Base-by-base conservation (phyloP, 441 rosid species). In the Adansonia rubrostipa region DNA sequence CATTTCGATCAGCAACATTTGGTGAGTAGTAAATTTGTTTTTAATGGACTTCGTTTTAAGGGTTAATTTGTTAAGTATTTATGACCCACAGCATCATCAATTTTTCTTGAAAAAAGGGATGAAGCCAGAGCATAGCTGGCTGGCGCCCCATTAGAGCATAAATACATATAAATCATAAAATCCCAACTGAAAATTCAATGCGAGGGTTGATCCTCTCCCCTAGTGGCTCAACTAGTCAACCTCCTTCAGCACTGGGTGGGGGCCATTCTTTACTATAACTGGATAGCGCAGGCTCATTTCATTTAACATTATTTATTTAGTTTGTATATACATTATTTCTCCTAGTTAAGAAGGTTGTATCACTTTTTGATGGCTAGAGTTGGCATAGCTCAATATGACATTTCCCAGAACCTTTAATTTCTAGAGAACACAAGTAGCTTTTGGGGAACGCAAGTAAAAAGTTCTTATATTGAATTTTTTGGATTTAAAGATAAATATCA, bases 1-100 rank as follows among this genome's bases (percentile, higher is more conserved):
- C 99, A 9, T 93, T 92, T 66, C 85, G 92, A 5, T 78, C 94
- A 0, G 98, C 99, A 33, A 96, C 99, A 42, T 92, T 96, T 9
- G 97, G 99, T 96, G 82, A 28, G 33, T 28, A 28, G 15, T 51
- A 10, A 19, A 71, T 3, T 71, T 15, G 53, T 36, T 9, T 54
- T 44, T 45, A 24, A n/a, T 42, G 9, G 6, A 2, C 14, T 45
- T 33, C 2, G 6, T 10, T 66, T 10, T 22, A 20, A 0, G 8
- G 60, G 22, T 45, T 4, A 50, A 40, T 11, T 9, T 10, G 45
- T 73, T 10, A 1, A 7, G 20, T 36, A 15, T 36, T 64, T 15
- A 36, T 6, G 44, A 62, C 44, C 67, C 67, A 28, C n/a, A 62
- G 8, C 42, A 1, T 13, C 9, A 13, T 63, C 8, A 6, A 8